Evolutionary conservation across 352 stramenopile genomes (phyloP), one percentile per base, ranked within the genome.

Genomic region (Pythium monospermum): DNA sequence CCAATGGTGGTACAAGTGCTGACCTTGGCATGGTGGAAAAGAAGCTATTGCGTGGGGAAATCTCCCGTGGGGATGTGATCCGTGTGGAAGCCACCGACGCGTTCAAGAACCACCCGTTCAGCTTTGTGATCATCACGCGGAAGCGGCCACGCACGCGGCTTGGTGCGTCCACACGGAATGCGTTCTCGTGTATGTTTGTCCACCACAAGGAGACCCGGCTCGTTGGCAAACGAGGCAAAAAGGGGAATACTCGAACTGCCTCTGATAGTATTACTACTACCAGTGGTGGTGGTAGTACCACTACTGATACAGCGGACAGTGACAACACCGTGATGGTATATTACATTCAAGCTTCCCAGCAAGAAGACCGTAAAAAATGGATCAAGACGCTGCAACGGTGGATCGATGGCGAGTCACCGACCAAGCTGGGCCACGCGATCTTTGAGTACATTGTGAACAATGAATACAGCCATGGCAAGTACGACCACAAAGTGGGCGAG

Each of bases 371-470:
- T 23, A 67, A 82, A 43, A 74, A 82, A 22, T 93, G 82, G 82
- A 69, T 93, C 22, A 67, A 73, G 40, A 69, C 72, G 16, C 52
- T 93, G 42, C 70, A 85, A 49, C 72, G 75, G 42, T 91, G 80
- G 80, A 81, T 91, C 41, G 71, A 90, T 43, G 68, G 70, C 36
- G 73, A 78, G 51, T 70, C 54, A 18, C 73, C 73, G 2, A 56
- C 79, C 2, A 72, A 78, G 33, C 54, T 87, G 19, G 73, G 76
- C 38, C 75, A 69, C 45, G 66, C 57, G 3, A 84, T 91, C 43
- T 62, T 85, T 28, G 69, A 83, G 43, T 91, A 86, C 41, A 78
- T 91, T 63, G 71, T 88, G 23, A 84, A 76, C 42, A 87, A 85
- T 39, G 75, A 84, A 59, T 87, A 86, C 61, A 83, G 61, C 52